Base-by-base conservation (phyloP, 768 basidiomycete species). In the Russula dissimulans region DNA sequence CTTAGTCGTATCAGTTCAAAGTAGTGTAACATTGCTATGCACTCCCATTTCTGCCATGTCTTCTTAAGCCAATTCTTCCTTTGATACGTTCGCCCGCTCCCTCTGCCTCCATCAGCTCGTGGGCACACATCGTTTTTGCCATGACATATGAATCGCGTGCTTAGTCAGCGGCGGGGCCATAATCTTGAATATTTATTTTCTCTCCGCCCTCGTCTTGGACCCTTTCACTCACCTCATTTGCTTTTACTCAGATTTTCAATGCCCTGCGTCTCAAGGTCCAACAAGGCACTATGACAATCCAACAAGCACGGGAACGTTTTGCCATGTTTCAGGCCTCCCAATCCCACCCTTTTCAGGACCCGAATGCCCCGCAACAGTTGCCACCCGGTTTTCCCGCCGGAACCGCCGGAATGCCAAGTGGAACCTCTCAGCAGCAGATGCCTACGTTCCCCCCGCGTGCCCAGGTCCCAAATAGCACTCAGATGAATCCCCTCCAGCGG, bases 91-190 rank as follows among this genome's bases (percentile, higher is more conserved):
- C 31, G 4, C 32, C 11, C 42, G 43, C 52, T 31, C 18, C 56
- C 39, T 41, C 55, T 14, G 12, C 26, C 59, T 53, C 41, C 56
- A 61, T 61, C 56, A 61, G 60, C 43, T 41, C 56, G 48, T 61
- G 60, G 55, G 50, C 22, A 36, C 42, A 31, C 60, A 57, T 39
- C 44, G 56, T 50, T 61, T 60, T 59, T 47, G 49, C 51, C 54
- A 61, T 51, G 59, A 56, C 55, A 57, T 42, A 44, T 48, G 46
- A 49, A 63, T 65, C 57, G 57, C 44, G 49, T 44, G 64, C 57
- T 63, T 54, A 54, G 51, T 65, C 42, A 61, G 60, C 60, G 38
- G n/a, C 56, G 43, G 44, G 38, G 15, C 31, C 42, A 39, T 29
- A 46, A 38, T 45, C 44, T n/a, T 42, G 12, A 54, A 12, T 39